Evolutionary conservation across 495 filamentous ascomycete genomes (phyloP).

Genomic region (Xeromyces bisporus): DNA sequence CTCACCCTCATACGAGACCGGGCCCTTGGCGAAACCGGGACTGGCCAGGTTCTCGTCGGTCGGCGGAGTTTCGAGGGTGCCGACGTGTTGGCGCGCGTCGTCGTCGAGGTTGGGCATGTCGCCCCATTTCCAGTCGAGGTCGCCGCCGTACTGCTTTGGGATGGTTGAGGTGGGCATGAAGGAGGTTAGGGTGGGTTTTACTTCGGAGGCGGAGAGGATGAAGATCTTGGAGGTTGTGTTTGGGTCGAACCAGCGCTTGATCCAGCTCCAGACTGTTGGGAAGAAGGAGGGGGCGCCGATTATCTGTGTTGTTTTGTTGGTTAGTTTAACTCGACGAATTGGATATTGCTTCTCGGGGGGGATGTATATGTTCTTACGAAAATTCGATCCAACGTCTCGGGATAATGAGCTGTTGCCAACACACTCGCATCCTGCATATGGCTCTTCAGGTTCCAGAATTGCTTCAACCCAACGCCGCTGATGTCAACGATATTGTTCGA

Average conservation of each 20-base stretch:
- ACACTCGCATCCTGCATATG: constrained; percentile 84
- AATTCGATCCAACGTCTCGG: constrained; percentile 74
- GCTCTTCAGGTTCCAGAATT: constrained; percentile 81
- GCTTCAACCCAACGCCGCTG: constrained; percentile 63
- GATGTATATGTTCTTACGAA: constrained; percentile 56
- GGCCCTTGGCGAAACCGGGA: constrained; percentile 22
- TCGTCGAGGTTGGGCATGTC: constrained; percentile 55
- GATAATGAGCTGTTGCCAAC: constrained; percentile 82
- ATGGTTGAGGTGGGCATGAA: constrained; percentile 73
- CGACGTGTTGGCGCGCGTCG: constrained; percentile 29
- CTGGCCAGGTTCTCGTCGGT: constrained; percentile 12
- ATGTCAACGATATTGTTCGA: constrained; percentile 85
- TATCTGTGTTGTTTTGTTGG: constrained; percentile 37
- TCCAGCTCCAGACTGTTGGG: constrained; percentile 86
- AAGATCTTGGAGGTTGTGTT: constrained; percentile 88
- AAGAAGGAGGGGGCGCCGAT: constrained; percentile 84
- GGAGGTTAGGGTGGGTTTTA: constrained; percentile 51
- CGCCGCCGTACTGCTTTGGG: constrained; percentile 69
- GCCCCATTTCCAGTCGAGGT: constrained; percentile 65
- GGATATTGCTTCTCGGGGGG: too few relatives aligned
- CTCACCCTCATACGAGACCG: constrained; percentile 24
- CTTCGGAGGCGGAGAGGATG: constrained; percentile 53
- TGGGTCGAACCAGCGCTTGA: constrained; percentile 92
- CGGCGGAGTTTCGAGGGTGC: constrained; percentile 16
- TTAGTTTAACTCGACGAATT: too few relatives aligned